Percentiles rank a stretch among this genome's conserved stretches.
Evolutionary conservation across 495 filamentous ascomycete genomes (phyloP).

Genomic region (Penicillium pancosmium): DNA sequence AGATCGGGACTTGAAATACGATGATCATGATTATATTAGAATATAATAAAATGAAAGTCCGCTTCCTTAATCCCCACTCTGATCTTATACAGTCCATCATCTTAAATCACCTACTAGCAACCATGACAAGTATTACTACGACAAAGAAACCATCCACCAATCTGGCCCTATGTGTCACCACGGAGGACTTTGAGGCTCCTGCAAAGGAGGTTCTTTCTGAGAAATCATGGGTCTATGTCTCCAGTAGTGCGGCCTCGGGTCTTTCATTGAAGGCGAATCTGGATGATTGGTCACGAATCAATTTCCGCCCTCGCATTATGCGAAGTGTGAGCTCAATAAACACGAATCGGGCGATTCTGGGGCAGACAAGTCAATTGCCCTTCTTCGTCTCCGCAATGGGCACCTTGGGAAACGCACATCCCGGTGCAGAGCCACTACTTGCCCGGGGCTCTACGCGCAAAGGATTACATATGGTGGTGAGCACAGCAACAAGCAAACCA

Average conservation of each 20-base stretch:
- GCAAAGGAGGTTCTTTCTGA: constrained; percentile 22
- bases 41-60: background rate
- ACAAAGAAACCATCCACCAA: constrained; percentile 8
- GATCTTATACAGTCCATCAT: background rate
- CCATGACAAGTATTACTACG: constrained; percentile 3
- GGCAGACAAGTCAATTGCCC: constrained; percentile 15
- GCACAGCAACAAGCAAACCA: constrained; percentile 22
- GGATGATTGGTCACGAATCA: constrained; percentile 29
- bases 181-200: constrained; percentile 21
- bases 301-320: constrained; percentile 27
- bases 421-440: constrained; percentile 20
- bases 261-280: constrained; percentile 22
- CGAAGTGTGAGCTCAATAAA: constrained; percentile 22
- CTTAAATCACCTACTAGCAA: background rate
- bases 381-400: constrained; percentile 28
- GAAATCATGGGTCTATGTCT: constrained; percentile 28
- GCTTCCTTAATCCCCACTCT: too few relatives aligned
- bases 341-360: constrained; percentile 19
- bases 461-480: constrained; percentile 23
- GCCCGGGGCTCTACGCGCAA: constrained; percentile 22
- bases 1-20: background rate
- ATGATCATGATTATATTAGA: background rate
- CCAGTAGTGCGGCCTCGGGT: constrained; percentile 24
- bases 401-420: constrained; percentile 20
- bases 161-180: constrained; percentile 17